phyloP scores from a whole-genome alignment of 2,329 filamentous ascomycete genomes.

The Penicillium corylophilum region DNA sequence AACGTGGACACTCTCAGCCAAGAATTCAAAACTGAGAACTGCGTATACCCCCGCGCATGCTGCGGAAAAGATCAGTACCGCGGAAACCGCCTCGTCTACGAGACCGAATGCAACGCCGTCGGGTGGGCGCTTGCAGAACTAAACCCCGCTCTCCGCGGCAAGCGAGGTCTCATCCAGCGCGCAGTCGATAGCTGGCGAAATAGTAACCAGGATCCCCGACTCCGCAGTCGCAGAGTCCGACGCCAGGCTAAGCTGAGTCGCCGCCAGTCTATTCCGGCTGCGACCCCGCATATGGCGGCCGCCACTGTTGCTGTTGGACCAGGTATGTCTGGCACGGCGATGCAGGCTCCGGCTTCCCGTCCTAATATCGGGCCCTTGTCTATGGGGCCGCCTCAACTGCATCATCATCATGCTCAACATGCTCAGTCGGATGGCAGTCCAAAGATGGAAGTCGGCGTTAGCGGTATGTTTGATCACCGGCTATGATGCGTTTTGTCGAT shows the following conservation, averaged over 20 bases:
- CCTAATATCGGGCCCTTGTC: slow-evolving; percentile 57
- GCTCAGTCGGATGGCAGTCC: slow-evolving; percentile 65
- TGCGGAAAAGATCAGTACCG: slow-evolving; percentile 95
- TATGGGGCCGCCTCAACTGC: slow-evolving; percentile 66
- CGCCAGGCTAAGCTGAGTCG: slow-evolving; percentile 95
- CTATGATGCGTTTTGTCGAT: slow-evolving; percentile 60
- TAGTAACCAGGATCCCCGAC: slow-evolving; percentile 91
- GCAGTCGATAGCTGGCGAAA: slow-evolving; percentile 99
- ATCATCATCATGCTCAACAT: slow-evolving; percentile 74
- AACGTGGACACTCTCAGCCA: slow-evolving; percentile 78
- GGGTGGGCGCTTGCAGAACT: slow-evolving; percentile 97
- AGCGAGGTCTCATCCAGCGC: slow-evolving; percentile 91
- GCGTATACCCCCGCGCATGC: slow-evolving; percentile 93
- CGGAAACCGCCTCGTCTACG: slow-evolving; percentile 91
- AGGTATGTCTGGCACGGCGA: slow-evolving; percentile 61
- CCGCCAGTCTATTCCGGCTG: slow-evolving; percentile 68
- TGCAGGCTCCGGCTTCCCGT: slow-evolving; percentile 48
- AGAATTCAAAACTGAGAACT: slow-evolving; percentile 98
- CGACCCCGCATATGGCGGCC: slow-evolving; percentile 65
- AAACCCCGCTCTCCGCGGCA: slow-evolving; percentile 86
- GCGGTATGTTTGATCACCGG: slow-evolving; percentile 92
- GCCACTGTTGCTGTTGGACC: slow-evolving; percentile 57
- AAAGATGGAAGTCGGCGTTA: slow-evolving; percentile 65
- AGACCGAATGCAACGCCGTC: slow-evolving; percentile 99
- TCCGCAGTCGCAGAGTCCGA: slow-evolving; percentile 87